phyloP scores from a whole-genome alignment of 495 filamentous ascomycete species.

The Friedmanniomyces simplex region DNA sequence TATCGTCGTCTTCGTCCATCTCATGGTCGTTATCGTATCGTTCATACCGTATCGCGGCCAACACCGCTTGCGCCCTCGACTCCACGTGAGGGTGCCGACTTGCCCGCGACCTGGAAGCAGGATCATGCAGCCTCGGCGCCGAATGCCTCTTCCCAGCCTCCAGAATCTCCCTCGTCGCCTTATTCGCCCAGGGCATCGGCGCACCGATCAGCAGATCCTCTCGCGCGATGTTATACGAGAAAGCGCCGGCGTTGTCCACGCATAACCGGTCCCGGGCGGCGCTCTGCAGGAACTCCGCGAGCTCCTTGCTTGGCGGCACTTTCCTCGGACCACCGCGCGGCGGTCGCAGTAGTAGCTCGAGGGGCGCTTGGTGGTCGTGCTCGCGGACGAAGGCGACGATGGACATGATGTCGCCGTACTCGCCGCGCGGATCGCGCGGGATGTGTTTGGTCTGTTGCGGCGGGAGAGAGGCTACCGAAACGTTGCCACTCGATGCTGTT shows the following conservation, averaged over 20 bases:
- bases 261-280: not conserved
- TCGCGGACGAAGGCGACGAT: not conserved
- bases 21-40: not conserved
- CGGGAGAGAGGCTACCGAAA: too few relatives aligned
- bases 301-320: not conserved
- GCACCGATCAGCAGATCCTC: constrained; percentile 2
- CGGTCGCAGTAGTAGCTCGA: not conserved
- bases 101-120: not conserved
- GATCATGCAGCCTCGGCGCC: not conserved
- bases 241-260: not conserved
- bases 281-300: not conserved
- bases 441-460: not conserved
- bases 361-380: not conserved
- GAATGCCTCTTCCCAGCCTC: not conserved
- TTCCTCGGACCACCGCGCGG: not conserved
- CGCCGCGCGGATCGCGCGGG: not conserved
- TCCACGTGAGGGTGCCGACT: not conserved
- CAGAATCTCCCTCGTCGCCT: not conserved
- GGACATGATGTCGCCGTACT: not conserved
- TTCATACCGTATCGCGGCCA: too few relatives aligned
- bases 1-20: not conserved
- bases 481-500: not conserved
- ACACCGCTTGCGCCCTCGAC: not conserved
- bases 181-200: not conserved
- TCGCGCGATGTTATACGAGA: not conserved